Conservation (phyloP, 257 asterid genomes). For the Solanum stenotomum region DNA sequence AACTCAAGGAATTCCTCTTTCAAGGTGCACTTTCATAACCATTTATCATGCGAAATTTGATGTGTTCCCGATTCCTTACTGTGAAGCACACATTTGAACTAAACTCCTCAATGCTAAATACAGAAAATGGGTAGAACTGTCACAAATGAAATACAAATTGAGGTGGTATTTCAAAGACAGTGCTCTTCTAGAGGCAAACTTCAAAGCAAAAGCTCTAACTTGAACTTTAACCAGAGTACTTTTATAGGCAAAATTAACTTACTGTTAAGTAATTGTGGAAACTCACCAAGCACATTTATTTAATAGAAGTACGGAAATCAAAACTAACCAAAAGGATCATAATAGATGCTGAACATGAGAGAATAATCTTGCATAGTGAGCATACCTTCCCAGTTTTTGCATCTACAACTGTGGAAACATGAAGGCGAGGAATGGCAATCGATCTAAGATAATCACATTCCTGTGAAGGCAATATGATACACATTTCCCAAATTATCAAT, state of each 20-base stretch:
- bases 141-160: not conserved
- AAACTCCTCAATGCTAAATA: not conserved
- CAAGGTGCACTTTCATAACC: not conserved
- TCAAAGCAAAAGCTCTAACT: not conserved
- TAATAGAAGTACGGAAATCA: not conserved
- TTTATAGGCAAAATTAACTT: not conserved
- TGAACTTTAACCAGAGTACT: not conserved
- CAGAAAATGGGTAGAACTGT: not conserved
- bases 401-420: conserved; percentile 76
- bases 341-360: not conserved
- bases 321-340: not conserved
- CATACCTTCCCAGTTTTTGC: conserved; percentile 78
- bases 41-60: not conserved
- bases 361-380: not conserved
- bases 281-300: not conserved
- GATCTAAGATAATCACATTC: conserved; percentile 85
- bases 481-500: not conserved
- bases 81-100: not conserved
- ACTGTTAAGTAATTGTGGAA: not conserved
- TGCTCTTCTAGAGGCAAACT: not conserved
- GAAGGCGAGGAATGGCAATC: conserved; percentile 62
- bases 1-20: not conserved
- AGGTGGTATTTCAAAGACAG: not conserved
- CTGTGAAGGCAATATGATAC: conserved; percentile 25
- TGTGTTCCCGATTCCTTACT: not conserved